Conservation (phyloP, 2,329 filamentous ascomycete genomes). For the Aspergillus tubingensis region DNA sequence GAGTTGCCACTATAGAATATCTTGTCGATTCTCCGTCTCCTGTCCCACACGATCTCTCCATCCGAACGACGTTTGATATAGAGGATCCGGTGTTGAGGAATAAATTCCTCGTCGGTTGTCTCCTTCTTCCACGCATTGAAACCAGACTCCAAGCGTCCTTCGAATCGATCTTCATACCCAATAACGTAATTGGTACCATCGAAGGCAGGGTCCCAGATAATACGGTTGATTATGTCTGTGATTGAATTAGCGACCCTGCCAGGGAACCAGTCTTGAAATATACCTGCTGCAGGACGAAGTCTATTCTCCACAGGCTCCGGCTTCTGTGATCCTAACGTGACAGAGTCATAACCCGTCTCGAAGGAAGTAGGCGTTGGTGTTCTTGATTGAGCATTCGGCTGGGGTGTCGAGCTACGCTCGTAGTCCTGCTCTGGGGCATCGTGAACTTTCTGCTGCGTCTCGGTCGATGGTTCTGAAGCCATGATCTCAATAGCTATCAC, state of each 20-base stretch:
- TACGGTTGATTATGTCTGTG: conserved; percentile 45
- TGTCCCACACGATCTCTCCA: conserved; percentile 54
- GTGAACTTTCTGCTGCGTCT: not conserved
- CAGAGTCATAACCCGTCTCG: not conserved
- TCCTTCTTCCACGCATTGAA: conserved; percentile 56
- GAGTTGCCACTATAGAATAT: conserved; percentile 50
- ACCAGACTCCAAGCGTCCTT: conserved; percentile 50
- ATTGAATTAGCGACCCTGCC: conserved; percentile 19
- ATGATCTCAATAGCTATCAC: not conserved
- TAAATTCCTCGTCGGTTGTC: conserved; percentile 58
- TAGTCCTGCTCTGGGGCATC: not conserved
- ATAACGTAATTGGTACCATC: conserved; percentile 51
- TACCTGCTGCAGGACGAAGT: conserved; percentile 18
- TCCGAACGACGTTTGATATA: conserved; percentile 49
- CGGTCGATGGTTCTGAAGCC: not conserved
- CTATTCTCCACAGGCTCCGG: conserved; percentile 17
- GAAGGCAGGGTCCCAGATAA: conserved; percentile 53
- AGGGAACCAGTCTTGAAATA: not conserved
- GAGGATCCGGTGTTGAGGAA: conserved; percentile 56
- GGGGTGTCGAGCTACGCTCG: not conserved
- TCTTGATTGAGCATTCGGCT: not conserved
- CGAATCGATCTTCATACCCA: conserved; percentile 57
- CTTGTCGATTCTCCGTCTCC: conserved; percentile 49
- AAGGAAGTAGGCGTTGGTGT: not conserved
- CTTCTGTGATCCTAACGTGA: not conserved